Evolutionary conservation across 768 basidiomycete genomes (phyloP), one percentile per base, ranked within the genome.

Genomic region (Piloderma croceum): DNA sequence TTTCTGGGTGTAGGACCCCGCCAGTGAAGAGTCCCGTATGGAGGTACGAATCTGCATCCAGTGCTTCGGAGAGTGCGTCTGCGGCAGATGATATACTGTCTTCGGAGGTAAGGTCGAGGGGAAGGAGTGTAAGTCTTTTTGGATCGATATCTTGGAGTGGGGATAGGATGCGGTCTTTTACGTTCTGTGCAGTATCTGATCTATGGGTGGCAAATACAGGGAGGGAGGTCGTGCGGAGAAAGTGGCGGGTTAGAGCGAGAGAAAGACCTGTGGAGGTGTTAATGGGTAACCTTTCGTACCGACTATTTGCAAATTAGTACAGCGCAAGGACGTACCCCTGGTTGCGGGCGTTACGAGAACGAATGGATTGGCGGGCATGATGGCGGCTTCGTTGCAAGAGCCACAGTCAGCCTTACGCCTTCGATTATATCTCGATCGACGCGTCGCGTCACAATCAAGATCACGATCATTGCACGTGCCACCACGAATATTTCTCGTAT

Each of bases 191-290:
- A 17, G 59, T 54, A 4, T 55, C 54, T 7, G 61, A 58, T 36
- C 79, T 72, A 55, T 75, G 69, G 7, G 72, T 76, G n/a, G 75
- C 74, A 48, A 67, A 76, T 7, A 81, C 70, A 2, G 77, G 77
- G 19, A 75, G 55, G 11, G 58, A 48, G 13, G 77, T 77, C 3
- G 65, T 68, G 38, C 63, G 62, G 25, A 79, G 65, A 43, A 73
- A 71, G 52, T 74, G 69, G 12, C 76, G 68, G 10, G 74, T 73
- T 22, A 81, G 62, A 3, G 76, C 73, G 21, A 76, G 64, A 6
- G 74, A 74, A 18, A 80, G 63, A n/a, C n/a, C n/a, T n/a, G n/a
- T n/a, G n/a, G n/a, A n/a, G n/a, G n/a, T n/a, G n/a, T n/a, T n/a
- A n/a, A n/a, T n/a, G n/a, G n/a, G n/a, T n/a, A n/a, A n/a, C n/a